A percentile compares a stretch with the other conserved stretches of the same genome.
Conservation (phyloP, 1,284 basidiomycete genomes). For the Ceratobasidium sp. region DNA sequence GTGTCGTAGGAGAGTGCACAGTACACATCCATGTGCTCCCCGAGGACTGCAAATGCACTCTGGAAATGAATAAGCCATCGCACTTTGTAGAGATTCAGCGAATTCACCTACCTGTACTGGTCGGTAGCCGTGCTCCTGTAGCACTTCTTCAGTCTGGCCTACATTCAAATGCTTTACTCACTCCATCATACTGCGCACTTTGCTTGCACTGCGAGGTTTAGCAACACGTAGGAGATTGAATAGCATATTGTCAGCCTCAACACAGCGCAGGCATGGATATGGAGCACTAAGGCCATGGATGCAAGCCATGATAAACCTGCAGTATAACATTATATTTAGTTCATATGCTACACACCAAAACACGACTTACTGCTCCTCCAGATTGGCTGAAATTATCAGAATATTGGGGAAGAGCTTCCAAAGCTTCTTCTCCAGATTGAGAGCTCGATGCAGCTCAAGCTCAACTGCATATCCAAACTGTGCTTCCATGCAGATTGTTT, state of each 20-base stretch:
- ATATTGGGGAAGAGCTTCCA: neutral
- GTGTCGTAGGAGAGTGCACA: neutral
- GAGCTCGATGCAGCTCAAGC: neutral
- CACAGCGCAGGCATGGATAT: neutral
- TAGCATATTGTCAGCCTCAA: neutral
- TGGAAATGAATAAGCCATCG: neutral
- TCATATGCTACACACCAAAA: too few relatives aligned
- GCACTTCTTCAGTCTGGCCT: neutral
- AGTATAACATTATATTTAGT: neutral
- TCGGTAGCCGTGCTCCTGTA: neutral
- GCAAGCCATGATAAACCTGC: neutral
- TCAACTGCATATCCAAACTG: neutral
- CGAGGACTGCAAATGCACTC: neutral
- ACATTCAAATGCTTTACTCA: neutral
- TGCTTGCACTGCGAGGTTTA: neutral
- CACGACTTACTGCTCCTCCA: conserved; percentile 5
- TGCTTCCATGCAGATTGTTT: neutral
- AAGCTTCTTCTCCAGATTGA: neutral
- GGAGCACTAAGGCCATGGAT: neutral
- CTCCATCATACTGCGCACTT: neutral
- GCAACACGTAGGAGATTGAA: neutral
- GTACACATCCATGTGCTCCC: neutral
- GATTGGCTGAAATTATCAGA: neutral
- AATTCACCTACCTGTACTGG: neutral
- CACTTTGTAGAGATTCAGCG: too few relatives aligned